A percentile compares a stretch with the other conserved stretches of the same genome.
These are phyloP conservation scores for Globisporangium lucens DNA, from an alignment of 352 stramenopile genomes.

Conservation along the genomic window DNA sequence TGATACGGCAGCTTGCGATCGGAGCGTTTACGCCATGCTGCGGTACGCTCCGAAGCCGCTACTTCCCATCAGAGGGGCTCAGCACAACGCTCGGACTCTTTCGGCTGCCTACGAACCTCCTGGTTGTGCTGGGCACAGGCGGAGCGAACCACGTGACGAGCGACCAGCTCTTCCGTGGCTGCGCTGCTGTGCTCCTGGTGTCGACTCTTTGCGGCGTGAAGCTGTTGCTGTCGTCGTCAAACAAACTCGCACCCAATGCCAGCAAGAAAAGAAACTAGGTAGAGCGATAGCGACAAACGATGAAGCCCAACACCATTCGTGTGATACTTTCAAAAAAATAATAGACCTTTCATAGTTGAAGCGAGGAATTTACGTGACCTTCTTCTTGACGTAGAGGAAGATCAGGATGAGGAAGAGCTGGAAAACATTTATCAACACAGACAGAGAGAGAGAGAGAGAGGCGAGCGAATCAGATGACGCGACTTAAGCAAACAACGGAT, in stretches of 20 bases:
- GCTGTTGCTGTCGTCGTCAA: slow-evolving; percentile 19
- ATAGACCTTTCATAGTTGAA: slow-evolving; percentile 1
- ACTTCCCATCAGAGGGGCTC: slow-evolving; percentile 39
- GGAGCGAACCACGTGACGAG: slow-evolving; percentile 30
- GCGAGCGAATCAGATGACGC: too few species aligned
- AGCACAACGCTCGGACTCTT: slow-evolving; percentile 52
- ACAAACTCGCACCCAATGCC: slow-evolving; percentile 6
- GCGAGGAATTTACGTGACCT: slow-evolving; percentile 34
- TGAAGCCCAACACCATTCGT: background rate
- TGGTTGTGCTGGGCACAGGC: slow-evolving; percentile 57
- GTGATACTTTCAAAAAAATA: slow-evolving; percentile 10
- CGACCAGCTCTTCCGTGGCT: slow-evolving; percentile 39
- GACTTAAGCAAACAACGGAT: too few species aligned
- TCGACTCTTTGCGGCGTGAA: slow-evolving; percentile 31
- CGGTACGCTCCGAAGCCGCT: slow-evolving; percentile 44
- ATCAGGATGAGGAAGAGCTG: slow-evolving; percentile 48
- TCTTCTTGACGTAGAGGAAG: slow-evolving; percentile 54
- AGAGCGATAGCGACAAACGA: background rate
- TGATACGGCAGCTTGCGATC: slow-evolving; percentile 37
- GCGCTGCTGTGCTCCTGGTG: slow-evolving; percentile 32
- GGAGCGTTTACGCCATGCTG: slow-evolving; percentile 51
- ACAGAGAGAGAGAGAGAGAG: background rate
- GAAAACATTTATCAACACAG: slow-evolving; percentile 3
- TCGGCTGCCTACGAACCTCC: slow-evolving; percentile 58
- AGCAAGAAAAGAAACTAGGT: background rate